Conservation (phyloP, 805 yeast genomes). For the Candida vartiovaarae region DNA sequence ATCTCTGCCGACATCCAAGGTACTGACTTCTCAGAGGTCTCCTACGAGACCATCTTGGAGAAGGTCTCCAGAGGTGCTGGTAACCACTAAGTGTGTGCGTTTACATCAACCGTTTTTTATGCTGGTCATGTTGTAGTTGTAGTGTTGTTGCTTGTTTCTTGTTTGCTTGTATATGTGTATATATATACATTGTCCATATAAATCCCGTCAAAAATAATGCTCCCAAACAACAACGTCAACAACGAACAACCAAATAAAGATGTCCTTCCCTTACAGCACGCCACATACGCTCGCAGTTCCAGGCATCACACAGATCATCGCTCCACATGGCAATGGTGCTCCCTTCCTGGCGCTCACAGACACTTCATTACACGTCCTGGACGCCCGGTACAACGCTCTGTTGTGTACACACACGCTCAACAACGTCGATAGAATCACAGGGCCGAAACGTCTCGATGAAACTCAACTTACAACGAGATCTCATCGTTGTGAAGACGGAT, state of each 20-base stretch:
- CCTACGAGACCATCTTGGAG: slow-evolving; percentile 88
- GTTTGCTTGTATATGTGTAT: neutral
- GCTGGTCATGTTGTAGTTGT: neutral
- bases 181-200: neutral
- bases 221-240: neutral
- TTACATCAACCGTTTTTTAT: neutral
- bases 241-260: neutral
- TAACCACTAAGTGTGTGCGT: slow-evolving; percentile 6
- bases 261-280: neutral
- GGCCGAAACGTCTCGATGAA: slow-evolving; percentile 30
- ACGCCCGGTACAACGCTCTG: slow-evolving; percentile 28
- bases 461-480: slow-evolving; percentile 20
- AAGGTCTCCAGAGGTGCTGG: slow-evolving; percentile 53
- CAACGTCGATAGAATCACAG: slow-evolving; percentile 29
- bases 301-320: neutral
- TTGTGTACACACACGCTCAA: slow-evolving; percentile 27
- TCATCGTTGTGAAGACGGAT: slow-evolving; percentile 30
- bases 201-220: neutral
- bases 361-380: slow-evolving; percentile 25
- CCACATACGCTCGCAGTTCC: neutral
- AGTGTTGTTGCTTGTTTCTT: neutral
- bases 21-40: slow-evolving; percentile 95
- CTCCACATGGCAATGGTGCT: neutral
- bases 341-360: slow-evolving; percentile 24
- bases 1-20: slow-evolving; percentile 94